Evolutionary conservation across 805 yeast species (phyloP).

Genomic region (Candida railenensis): DNA sequence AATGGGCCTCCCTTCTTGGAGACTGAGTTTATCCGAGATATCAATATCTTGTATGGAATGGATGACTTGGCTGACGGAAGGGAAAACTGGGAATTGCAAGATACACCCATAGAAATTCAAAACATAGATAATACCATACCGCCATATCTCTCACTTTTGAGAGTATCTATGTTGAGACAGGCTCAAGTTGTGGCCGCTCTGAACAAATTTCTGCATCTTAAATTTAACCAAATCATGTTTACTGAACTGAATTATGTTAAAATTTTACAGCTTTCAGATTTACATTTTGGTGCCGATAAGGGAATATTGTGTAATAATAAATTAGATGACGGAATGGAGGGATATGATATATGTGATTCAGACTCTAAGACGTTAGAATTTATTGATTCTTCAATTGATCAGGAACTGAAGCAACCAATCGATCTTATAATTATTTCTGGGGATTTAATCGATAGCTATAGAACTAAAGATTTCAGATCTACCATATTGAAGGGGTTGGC

Average conservation of each 20-base stretch:
- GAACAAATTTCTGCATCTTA: conserved; percentile 14
- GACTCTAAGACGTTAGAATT: conserved; percentile 32
- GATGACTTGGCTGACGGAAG: conserved; percentile 30
- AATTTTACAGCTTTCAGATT: conserved; percentile 37
- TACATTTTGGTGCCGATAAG: conserved; percentile 34
- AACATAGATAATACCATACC: conserved; percentile 9
- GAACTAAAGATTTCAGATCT: conserved; percentile 26
- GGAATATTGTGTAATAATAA: conserved; percentile 17
- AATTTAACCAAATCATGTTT: conserved; percentile 14
- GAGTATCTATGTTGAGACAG: conserved; percentile 15
- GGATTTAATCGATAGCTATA: conserved; percentile 32
- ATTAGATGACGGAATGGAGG: neutral
- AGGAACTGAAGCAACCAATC: conserved; percentile 23
- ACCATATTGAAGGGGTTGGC: conserved; percentile 29
- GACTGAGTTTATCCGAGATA: conserved; percentile 19
- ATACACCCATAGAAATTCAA: conserved; percentile 14
- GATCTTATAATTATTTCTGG: conserved; percentile 40
- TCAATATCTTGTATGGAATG: conserved; percentile 29
- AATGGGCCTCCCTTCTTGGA: conserved; percentile 3
- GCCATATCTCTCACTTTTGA: conserved; percentile 20
- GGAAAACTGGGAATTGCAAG: conserved; percentile 19
- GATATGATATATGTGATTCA: conserved; percentile 17
- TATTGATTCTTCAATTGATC: conserved; percentile 20
- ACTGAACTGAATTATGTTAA: conserved; percentile 23
- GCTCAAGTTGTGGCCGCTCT: conserved; percentile 10